A percentile compares a stretch with the other conserved stretches of the same genome.
phyloP scores from a whole-genome alignment of 768 basidiomycete genomes.

The Fomitopsis pulvina region DNA sequence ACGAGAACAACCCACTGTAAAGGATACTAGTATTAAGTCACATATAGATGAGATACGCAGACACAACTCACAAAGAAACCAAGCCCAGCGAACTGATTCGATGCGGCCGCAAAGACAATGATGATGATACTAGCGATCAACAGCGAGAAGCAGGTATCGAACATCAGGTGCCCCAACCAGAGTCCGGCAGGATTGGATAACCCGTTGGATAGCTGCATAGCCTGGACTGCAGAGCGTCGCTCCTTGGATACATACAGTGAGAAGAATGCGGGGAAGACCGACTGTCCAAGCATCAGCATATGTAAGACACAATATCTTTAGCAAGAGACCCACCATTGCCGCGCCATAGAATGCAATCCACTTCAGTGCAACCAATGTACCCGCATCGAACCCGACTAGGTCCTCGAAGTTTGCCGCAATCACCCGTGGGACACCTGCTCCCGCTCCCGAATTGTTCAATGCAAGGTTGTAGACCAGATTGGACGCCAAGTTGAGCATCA shows the following conservation, averaged over 20 bases:
- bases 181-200: constrained; percentile 61
- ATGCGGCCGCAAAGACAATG: constrained; percentile 49
- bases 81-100: constrained; percentile 61
- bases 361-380: constrained; percentile 55
- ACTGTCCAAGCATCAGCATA: constrained; percentile 28
- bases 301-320: not conserved
- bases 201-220: constrained; percentile 80
- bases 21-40: not conserved
- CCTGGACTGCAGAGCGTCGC: constrained; percentile 64
- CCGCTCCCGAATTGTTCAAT: constrained; percentile 42
- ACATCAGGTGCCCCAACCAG: constrained; percentile 76
- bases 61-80: constrained; percentile 49
- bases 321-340: constrained; percentile 45
- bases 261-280: constrained; percentile 79
- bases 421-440: constrained; percentile 34
- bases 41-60: not conserved
- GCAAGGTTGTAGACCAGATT: constrained; percentile 64
- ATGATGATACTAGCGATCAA: constrained; percentile 58
- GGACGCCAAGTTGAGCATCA: constrained; percentile 59
- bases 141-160: constrained; percentile 56
- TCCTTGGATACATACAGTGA: constrained; percentile 72
- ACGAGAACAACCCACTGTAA: constrained; percentile 64
- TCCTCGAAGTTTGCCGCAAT: constrained; percentile 51
- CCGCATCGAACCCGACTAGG: constrained; percentile 51
- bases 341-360: constrained; percentile 75